Evolutionary conservation across 805 yeast genomes (phyloP), one percentile per base, ranked within the genome.

Genomic region (Lachancea lanzarotensis): DNA sequence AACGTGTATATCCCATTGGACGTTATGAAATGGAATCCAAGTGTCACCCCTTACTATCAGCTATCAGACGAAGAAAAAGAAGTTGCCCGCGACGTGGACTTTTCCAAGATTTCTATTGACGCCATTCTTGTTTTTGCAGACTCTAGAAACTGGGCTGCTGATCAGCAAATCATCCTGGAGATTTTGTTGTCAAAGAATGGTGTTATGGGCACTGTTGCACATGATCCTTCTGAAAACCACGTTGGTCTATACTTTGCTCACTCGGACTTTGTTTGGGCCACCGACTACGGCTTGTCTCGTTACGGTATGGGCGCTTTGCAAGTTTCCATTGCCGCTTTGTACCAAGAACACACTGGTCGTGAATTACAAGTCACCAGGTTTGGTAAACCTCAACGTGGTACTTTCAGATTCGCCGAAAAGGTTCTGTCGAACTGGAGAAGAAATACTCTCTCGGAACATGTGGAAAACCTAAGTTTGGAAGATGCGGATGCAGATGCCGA

Each of bases 301-400:
- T 86, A 88, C 60, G 96, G 96, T 49, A 89, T 88, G 95, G 96
- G 96, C 48, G 96, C 96, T 3, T 72, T 88, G 52, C 95, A 87
- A 64, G 89, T 85, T 33, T 83, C 95, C 17, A 80, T 87, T 57
- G 89, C 90, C 45, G 93, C 95, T 0, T 71, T 88, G 47, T 88
- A 80, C 67, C 76, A 81, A 61, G 95, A 86, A 56, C 88, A 83
- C 57, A 86, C 96, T 2, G 95, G 95, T 47, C 75, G 73, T 52
- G 90, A 84, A 54, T 72, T 88, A 54, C 78, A 80, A 57, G 90
- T 84, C 38, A 84, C 84, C 42, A 72, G 95, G 59, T 88, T 85
- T 57, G 96, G 96, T 59, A 88, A 88, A 65, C 96, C 96, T 1
- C 93, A 88, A 62, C 73, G 81, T 53, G 90, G 90, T 41, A 88